Conservation (phyloP, 2,329 filamentous ascomycete genomes). For the Phaeophleospora eucalypticola region DNA sequence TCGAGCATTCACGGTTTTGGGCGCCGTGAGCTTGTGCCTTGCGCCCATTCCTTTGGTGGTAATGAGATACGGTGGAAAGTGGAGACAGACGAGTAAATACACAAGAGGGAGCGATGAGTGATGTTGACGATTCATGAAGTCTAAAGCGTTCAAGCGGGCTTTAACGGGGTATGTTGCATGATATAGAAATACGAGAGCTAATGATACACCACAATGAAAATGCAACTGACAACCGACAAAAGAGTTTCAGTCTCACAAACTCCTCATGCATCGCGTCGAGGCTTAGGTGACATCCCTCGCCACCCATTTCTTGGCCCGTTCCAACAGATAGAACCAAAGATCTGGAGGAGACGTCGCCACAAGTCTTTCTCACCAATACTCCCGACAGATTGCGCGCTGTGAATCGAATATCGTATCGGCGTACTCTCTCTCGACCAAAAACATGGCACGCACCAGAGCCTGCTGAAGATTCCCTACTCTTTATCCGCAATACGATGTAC, state of each 20-base stretch:
- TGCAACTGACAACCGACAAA: not conserved
- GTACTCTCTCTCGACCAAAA: not conserved
- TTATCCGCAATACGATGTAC: not conserved
- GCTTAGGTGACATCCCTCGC: too few species aligned
- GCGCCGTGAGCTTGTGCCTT: slow-evolving; percentile 19
- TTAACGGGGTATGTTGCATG: not conserved
- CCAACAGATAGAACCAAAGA: not conserved
- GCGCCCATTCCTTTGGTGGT: slow-evolving; percentile 28
- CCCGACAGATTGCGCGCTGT: too few species aligned
- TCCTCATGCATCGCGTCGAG: too few species aligned
- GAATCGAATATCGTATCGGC: not conserved
- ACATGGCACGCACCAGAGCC: not conserved
- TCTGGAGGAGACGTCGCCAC: too few species aligned
- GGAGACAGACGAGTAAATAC: slow-evolving; percentile 26
- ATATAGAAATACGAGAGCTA: not conserved
- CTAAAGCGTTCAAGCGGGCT: not conserved
- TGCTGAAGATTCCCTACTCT: not conserved
- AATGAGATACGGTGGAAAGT: slow-evolving; percentile 25
- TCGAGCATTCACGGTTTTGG: slow-evolving; percentile 34
- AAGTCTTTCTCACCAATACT: too few species aligned
- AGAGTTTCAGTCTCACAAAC: not conserved
- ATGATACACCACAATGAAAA: not conserved
- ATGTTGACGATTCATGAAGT: not conserved
- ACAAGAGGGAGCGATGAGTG: slow-evolving; percentile 20
- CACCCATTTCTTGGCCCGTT: not conserved